Conservation (phyloP, 768 basidiomycete species). For the Tylopilus intermedius region DNA sequence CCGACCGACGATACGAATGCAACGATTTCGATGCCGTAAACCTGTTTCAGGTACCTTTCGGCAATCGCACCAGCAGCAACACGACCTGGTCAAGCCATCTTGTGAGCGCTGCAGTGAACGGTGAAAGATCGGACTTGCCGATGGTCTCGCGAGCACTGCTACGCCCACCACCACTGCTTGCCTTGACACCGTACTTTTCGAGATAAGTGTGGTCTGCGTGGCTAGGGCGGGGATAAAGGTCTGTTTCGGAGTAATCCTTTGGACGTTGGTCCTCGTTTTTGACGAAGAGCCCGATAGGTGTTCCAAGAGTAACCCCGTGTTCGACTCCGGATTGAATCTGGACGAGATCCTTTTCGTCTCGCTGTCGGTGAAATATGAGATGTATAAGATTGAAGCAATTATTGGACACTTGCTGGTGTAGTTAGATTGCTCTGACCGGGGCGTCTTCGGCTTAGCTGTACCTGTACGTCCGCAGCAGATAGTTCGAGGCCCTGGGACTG, state of each 20-base stretch:
- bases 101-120: slow-evolving; percentile 3
- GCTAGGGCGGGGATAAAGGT: slow-evolving; percentile 92
- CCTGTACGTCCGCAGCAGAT: slow-evolving; percentile 78
- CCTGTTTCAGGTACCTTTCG: slow-evolving; percentile 86
- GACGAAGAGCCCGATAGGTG: slow-evolving; percentile 94
- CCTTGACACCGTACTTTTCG: slow-evolving; percentile 95
- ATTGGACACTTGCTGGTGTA: slow-evolving; percentile 66
- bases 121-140: slow-evolving; percentile 42
- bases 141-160: slow-evolving; percentile 96
- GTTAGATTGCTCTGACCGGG: slow-evolving; percentile 97
- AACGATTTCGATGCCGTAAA: slow-evolving; percentile 88
- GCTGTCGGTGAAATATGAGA: slow-evolving; percentile 41
- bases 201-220: slow-evolving; percentile 99
- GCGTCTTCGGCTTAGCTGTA: slow-evolving; percentile 83
- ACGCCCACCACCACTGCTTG: slow-evolving; percentile 92
- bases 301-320: slow-evolving; percentile 91
- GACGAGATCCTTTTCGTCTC: slow-evolving; percentile 94
- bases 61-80: slow-evolving; percentile 98
- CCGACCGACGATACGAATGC: slow-evolving; percentile 97
- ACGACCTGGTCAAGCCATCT: slow-evolving; percentile 50
- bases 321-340: slow-evolving; percentile 92
- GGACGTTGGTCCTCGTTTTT: slow-evolving; percentile 98
- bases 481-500: slow-evolving; percentile 70
- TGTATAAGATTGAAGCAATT: background rate
- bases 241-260: slow-evolving; percentile 97